Percentiles rank a stretch among this genome's conserved stretches.
These are phyloP conservation scores for Xylaria digitata DNA, from an alignment of 2,329 filamentous ascomycete genomes.

Conservation along the genomic window DNA sequence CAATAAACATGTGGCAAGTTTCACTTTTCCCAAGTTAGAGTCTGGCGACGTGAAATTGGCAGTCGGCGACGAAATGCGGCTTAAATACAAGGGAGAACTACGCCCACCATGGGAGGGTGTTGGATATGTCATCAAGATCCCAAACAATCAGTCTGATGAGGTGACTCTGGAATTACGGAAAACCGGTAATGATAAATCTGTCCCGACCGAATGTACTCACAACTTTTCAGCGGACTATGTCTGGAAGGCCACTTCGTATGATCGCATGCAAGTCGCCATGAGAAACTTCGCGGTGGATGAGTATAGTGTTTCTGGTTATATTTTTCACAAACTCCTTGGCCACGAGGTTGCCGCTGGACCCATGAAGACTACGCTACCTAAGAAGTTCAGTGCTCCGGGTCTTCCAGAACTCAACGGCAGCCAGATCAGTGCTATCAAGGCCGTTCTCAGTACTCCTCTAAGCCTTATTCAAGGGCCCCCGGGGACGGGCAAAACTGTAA, in stretches of 20 bases:
- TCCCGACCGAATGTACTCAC: conserved; percentile 94
- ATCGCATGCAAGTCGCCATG: conserved; percentile 99
- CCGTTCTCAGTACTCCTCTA: conserved; percentile 90
- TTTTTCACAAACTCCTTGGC: conserved; percentile 95
- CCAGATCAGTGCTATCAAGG: conserved; percentile 96
- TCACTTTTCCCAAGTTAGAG: conserved; percentile 95
- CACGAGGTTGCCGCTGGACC: conserved; percentile 94
- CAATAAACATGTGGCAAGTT: conserved; percentile 96
- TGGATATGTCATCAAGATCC: conserved; percentile 98
- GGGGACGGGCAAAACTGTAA: conserved; percentile 98
- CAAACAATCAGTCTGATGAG: conserved; percentile 98
- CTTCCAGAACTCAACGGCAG: conserved; percentile 95
- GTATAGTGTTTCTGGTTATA: conserved; percentile 97
- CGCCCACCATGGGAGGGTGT: conserved; percentile 95
- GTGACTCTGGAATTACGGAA: conserved; percentile 94
- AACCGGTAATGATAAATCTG: conserved; percentile 94
- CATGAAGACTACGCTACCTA: conserved; percentile 94
- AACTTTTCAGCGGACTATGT: conserved; percentile 99
- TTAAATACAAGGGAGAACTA: conserved; percentile 95
- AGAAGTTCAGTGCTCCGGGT: conserved; percentile 95
- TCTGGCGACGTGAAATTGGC: conserved; percentile 97
- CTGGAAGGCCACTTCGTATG: conserved; percentile 99
- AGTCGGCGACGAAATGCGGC: conserved; percentile 97
- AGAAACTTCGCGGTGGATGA: conserved; percentile 98
- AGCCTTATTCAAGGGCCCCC: conserved; percentile 97